Percentiles rank a stretch among this genome's conserved stretches.
Evolutionary conservation across 352 stramenopile species (phyloP).

Genomic region (Phytophthora citrophthora): DNA sequence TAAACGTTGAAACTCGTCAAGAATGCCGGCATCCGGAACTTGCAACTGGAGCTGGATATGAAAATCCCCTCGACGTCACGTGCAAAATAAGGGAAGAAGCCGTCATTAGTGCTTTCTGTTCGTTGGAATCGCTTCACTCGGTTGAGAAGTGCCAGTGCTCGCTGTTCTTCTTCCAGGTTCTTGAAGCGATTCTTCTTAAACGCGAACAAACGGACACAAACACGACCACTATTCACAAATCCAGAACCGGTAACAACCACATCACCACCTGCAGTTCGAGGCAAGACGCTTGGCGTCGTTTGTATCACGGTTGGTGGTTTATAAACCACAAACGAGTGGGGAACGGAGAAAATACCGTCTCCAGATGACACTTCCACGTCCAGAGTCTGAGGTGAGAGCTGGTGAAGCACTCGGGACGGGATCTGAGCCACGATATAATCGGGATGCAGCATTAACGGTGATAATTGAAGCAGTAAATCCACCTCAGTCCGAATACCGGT

Average conservation of each 20-base stretch:
- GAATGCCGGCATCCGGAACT: constrained; percentile 49
- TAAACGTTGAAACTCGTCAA: constrained; percentile 69
- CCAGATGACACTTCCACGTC: constrained; percentile 71
- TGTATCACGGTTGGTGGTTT: constrained; percentile 45
- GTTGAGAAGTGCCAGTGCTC: constrained; percentile 46
- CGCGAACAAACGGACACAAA: constrained; percentile 59
- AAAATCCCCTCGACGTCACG: constrained; percentile 49
- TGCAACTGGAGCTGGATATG: constrained; percentile 46
- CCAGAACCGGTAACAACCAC: constrained; percentile 46
- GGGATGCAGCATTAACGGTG: constrained; percentile 51
- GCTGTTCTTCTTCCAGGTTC: constrained; percentile 31
- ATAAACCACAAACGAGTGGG: constrained; percentile 56
- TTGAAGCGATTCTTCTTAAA: constrained; percentile 41
- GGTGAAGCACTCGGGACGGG: constrained; percentile 15
- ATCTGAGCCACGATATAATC: constrained; percentile 51
- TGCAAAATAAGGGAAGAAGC: constrained; percentile 49
- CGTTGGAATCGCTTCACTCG: constrained; percentile 28
- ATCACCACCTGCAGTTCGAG: constrained; percentile 61
- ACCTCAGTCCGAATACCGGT: constrained; percentile 38
- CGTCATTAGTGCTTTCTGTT: constrained; percentile 26
- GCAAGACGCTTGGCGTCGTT: constrained; percentile 56
- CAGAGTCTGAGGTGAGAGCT: constrained; percentile 42
- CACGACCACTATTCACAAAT: constrained; percentile 49
- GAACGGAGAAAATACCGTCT: constrained; percentile 54
- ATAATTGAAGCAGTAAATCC: constrained; percentile 69